Evolutionary conservation across 495 filamentous ascomycete genomes (phyloP).

Genomic region (Jackrogersella minutella): DNA sequence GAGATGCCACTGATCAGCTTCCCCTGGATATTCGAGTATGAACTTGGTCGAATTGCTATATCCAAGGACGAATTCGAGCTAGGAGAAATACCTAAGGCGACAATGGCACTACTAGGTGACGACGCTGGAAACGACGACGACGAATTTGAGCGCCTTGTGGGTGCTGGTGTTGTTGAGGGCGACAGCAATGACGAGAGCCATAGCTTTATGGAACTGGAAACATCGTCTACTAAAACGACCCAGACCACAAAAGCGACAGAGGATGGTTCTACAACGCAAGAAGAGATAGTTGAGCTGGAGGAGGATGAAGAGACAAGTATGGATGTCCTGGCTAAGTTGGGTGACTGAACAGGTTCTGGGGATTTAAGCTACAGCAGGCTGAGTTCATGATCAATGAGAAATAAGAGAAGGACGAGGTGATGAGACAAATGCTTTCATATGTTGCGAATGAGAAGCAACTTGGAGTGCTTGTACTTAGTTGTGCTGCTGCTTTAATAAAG

Average conservation of each 20-base stretch:
- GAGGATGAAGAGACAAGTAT: conserved; percentile 29
- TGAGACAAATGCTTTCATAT: background rate
- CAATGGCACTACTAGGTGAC: conserved; percentile 14
- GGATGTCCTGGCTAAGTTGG: conserved; percentile 28
- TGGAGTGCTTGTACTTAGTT: background rate
- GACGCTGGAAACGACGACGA: conserved; percentile 34
- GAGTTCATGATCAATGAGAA: background rate
- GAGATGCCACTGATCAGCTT: conserved; percentile 86
- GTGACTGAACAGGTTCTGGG: background rate
- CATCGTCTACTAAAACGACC: background rate
- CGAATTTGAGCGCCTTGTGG: conserved; percentile 32
- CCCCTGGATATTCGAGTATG: conserved; percentile 83
- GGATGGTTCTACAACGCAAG: background rate
- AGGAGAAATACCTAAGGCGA: conserved; percentile 29
- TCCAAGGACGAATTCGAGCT: conserved; percentile 27
- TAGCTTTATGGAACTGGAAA: background rate
- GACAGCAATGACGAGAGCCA: background rate
- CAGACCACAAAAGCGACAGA: background rate
- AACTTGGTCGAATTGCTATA: conserved; percentile 76
- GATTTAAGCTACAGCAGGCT: background rate
- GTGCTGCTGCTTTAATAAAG: no score
- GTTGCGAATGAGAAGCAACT: background rate
- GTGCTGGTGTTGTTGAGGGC: conserved; percentile 10
- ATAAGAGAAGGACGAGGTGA: background rate
- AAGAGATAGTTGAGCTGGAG: conserved; percentile 33